Base-by-base conservation (phyloP, 371 early-diverging fungal genomes). In the Rhizopus stolonifer region DNA sequence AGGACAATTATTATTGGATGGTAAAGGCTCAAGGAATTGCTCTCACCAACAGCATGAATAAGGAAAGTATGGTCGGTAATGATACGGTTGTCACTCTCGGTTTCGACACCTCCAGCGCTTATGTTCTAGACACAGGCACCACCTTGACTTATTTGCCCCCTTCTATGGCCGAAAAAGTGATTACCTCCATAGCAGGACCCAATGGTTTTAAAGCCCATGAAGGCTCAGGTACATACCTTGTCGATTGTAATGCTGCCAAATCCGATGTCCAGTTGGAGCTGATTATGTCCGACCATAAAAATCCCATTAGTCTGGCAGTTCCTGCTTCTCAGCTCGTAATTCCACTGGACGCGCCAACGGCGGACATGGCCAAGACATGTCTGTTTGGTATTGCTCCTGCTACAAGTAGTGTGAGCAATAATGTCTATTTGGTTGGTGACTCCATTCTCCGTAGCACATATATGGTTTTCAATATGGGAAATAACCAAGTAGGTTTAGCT, bases 51-150 rank as follows among this genome's bases (percentile, higher is more conserved):
- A n/a, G n/a, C 13, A n/a, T n/a, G 3, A 36, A n/a, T n/a, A 36
- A 11, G 3, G 6, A 13, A 23, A 14, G 6, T 15, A 15, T 13
- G n/a, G 7, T 26, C 25, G 29, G 36, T 25, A 50, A 26, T 21
- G 29, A 15, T 23, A 15, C 48, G 10, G 15, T 23, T 19, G 19
- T 10, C 31, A 47, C 6, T 18, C 29, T 33, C 38, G 26, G 45
- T 4, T 52, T 55, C 19, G 40, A 43, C n/a, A 45, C 64, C 2
- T 11, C 52, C 11, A 21, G 56, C 24, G 62, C 63, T 14, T 73
- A 67, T 18, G 65, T 77, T 22, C 54, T 77, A 17, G 77, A 77
- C 48, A 77, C 77, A 11, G 77, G 77, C 8, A 73, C 77, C 7
- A 77, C 77, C 0, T 53, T 77, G 25, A 73, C 74, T 15, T 77